Base-by-base conservation (phyloP, 1,139 yeast genomes). In the Zygotorulaspora mrakii region DNA sequence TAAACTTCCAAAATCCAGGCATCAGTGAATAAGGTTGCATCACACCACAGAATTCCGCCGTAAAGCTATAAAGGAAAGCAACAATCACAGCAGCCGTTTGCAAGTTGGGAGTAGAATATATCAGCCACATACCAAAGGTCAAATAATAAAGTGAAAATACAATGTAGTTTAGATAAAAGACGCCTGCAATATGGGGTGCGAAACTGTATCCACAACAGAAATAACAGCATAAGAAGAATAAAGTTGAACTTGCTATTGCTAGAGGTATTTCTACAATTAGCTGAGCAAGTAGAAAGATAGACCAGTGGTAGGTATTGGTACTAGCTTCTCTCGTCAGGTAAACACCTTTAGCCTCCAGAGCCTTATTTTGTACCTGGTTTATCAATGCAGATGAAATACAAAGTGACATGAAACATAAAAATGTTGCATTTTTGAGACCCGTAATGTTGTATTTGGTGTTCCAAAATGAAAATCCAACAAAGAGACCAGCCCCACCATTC, bases 1-100 rank as follows among this genome's bases (percentile, higher is more conserved):
- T 78, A 68, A 82, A 84, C 45, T 47, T 54, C 78, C 79, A 82
- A 65, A 81, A 80, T 5, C 77, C 74, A 18, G 81, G 81, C 68
- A 77, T 69, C 39, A 70, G 62, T 11, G 52, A 41, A 29, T 64
- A 65, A 14, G 80, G 79, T 53, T 76, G 81, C 52, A 76, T 70
- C 41, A 77, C 76, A 55, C 83, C 83, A 51, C 78, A 71, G 64
- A 76, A 76, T 8, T 71, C 65, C 39, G 77, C 68, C 54, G 76
- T 66, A 47, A 77, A 73, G 30, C 76, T 64, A 52, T 73, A 70
- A 42, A 70, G 66, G 54, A 74, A 68, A 22, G 76, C 71, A 35
- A 70, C 69, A 40, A 76, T 61, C 29, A 77, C 76, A 23, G 77
- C 74, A 6, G 82, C 82, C 20, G 81, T 71, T 48, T 77, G 77